Base-by-base conservation (phyloP, 2,329 filamentous ascomycete genomes). In the Pseudogymnoascus sp. region DNA sequence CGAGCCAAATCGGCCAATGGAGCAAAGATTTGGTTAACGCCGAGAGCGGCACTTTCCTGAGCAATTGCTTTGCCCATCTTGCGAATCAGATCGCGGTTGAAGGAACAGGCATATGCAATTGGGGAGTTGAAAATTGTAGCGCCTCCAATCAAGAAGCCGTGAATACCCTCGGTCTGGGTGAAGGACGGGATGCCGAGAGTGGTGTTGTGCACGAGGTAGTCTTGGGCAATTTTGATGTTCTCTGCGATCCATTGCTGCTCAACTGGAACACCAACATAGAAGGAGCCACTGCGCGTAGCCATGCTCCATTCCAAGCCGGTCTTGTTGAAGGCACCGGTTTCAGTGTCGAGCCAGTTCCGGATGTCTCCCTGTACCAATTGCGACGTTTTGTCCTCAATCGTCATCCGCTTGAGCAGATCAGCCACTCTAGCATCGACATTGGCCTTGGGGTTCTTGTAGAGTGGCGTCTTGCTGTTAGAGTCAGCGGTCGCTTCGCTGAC, bases 61-160 rank as follows among this genome's bases (percentile, higher is more conserved):
- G 80, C 87, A 65, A 90, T 89, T 16, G 81, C 78, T 3, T 75
- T 74, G 6, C 78, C 87, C 86, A 90, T 90, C 65, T 87, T 80
- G 65, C 84, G 73, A 3, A 90, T 75, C 12, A 90, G 73, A 39
- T 75, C 77, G 0, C 81, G 80, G 69, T 91, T 88, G 75, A 85
- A 91, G 0, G 87, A 87, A 68, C 86, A 89, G 14, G 83, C 87
- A 60, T 88, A 82, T 6, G 77, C 87, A 66, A 91, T 90, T 0
- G 88, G 88, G 1, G 85, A 89, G 73, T 90, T 91, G 76, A 90
- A 91, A 62, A 91, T 88, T 1, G 88, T 91, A 2, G 86, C 87
- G 70, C 90, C 90, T 8, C 81, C 81, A 43, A 87, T 81, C 32
- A 90, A 75, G 65, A 90, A 85, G 1, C 87, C 88, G 67, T 91